These are phyloP conservation scores for Cercophora samala DNA, from an alignment of 495 filamentous ascomycete species.

Conservation along the genomic window DNA sequence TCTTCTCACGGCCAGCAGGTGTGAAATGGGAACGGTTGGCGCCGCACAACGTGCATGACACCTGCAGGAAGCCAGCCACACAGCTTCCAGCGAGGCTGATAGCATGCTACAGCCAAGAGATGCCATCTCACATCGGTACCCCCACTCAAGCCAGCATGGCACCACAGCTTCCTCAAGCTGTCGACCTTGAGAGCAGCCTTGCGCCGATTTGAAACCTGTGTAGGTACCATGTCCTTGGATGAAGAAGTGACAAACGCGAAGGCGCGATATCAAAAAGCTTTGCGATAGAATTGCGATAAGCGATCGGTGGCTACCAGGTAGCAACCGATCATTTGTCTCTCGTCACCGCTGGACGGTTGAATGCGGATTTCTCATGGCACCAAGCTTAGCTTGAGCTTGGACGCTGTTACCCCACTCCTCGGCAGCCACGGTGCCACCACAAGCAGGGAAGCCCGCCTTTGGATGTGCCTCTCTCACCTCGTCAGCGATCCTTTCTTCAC, in stretches of 20 bases:
- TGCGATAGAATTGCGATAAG: not conserved
- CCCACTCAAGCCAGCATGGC: not conserved
- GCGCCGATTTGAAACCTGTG: not conserved
- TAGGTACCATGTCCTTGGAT: too few relatives aligned
- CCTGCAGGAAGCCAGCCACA: not conserved
- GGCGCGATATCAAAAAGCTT: not conserved
- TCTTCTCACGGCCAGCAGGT: not conserved
- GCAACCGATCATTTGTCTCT: not conserved
- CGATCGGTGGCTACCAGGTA: not conserved
- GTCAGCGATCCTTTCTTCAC: not conserved
- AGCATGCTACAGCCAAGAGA: not conserved
- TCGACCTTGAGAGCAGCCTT: not conserved
- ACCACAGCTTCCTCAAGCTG: not conserved
- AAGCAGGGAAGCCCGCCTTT: not conserved
- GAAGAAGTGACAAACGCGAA: not conserved
- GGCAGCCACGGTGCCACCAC: not conserved
- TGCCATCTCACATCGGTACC: not conserved
- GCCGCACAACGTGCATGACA: not conserved
- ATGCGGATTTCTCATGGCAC: not conserved
- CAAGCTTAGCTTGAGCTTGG: slow-evolving; percentile 7
- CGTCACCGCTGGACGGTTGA: not conserved
- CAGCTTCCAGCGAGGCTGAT: not conserved
- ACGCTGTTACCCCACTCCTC: not conserved
- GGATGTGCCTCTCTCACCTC: not conserved
- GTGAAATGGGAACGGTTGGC: not conserved